Percentiles rank a stretch among this genome's conserved stretches.
phyloP scores from a whole-genome alignment of 208 protist genomes.

The Wallacemonas collosoma region DNA sequence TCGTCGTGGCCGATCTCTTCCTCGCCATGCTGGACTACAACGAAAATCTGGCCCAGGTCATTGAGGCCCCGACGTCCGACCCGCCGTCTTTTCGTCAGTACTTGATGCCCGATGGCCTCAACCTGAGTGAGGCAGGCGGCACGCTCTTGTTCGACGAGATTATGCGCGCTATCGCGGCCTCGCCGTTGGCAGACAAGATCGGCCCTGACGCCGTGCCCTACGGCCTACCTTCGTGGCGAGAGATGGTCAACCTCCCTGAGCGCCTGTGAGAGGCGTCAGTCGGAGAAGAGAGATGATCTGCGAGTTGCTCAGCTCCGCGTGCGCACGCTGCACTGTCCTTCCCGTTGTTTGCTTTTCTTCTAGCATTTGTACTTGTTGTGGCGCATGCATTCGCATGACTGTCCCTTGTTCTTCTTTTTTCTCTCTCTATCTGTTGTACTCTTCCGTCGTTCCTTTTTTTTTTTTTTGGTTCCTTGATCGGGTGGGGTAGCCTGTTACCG shows the following conservation, averaged over 20 bases:
- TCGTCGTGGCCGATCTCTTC: slow-evolving; percentile 20
- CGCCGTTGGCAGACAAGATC: neutral
- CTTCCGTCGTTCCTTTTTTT: slow-evolving; percentile 17
- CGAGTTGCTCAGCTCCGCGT: too few relatives aligned
- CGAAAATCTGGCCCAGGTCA: slow-evolving; percentile 18
- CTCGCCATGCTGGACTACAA: slow-evolving; percentile 18
- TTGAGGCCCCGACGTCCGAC: slow-evolving; percentile 5
- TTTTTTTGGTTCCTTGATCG: slow-evolving; percentile 14
- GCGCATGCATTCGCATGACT: too few relatives aligned
- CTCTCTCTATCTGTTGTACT: neutral
- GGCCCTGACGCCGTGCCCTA: slow-evolving; percentile 4
- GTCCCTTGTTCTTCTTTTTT: neutral
- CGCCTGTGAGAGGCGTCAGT: neutral
- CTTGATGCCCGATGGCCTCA: slow-evolving; percentile 26
- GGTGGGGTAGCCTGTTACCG: neutral
- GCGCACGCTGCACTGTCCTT: too few relatives aligned
- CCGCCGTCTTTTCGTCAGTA: slow-evolving; percentile 15
- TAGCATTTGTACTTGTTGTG: too few relatives aligned
- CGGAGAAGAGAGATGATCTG: too few relatives aligned
- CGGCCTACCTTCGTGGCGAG: neutral
- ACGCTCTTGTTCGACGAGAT: slow-evolving; percentile 25
- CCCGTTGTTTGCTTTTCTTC: too few relatives aligned
- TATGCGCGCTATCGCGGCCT: neutral
- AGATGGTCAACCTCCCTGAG: slow-evolving; percentile 2
- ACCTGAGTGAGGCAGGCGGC: slow-evolving; percentile 36